Conservation (phyloP, 2,329 filamentous ascomycete genomes). For the Monosporascus sp. region DNA sequence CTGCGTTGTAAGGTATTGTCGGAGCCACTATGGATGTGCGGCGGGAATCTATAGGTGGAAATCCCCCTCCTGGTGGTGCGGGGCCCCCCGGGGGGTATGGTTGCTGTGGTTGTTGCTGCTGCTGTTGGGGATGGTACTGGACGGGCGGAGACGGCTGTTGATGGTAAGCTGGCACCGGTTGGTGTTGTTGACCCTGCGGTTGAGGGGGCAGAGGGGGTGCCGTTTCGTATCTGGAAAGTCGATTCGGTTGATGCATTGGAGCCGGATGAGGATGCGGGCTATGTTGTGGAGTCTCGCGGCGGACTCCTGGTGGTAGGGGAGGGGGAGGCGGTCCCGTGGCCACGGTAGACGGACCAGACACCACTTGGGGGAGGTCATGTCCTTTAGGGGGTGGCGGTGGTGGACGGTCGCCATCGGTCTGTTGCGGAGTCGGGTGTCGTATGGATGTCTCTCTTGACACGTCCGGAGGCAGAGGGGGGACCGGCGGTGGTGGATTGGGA, state of each 20-base stretch:
- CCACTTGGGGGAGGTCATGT: constrained; percentile 20
- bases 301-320: constrained; percentile 28
- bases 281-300: constrained; percentile 21
- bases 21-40: constrained; percentile 13
- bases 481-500: constrained; percentile 52
- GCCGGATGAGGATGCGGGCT: constrained; percentile 8
- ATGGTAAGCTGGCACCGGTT: constrained; percentile 15
- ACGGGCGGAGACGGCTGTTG: constrained; percentile 20
- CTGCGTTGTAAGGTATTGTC: constrained; percentile 10
- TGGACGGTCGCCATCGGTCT: constrained; percentile 26
- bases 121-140: constrained; percentile 20
- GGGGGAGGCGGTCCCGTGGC: constrained; percentile 27
- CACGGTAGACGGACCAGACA: constrained; percentile 29
- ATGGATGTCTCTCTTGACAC: constrained; percentile 40
- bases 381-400: constrained; percentile 54
- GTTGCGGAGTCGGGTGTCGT: constrained; percentile 28
- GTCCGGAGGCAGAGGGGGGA: constrained; percentile 69
- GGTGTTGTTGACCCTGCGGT: constrained; percentile 18
- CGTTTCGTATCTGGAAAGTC: constrained; percentile 28
- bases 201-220: constrained; percentile 27
- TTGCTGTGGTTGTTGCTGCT: constrained; percentile 20
- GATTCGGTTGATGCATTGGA: constrained; percentile 16
- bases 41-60: constrained; percentile 8
- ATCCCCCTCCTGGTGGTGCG: constrained; percentile 2
- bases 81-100: constrained; percentile 17